These are phyloP conservation scores for Gymnopus androsaceus DNA, from an alignment of 1,284 basidiomycete species.

Conservation along the genomic window DNA sequence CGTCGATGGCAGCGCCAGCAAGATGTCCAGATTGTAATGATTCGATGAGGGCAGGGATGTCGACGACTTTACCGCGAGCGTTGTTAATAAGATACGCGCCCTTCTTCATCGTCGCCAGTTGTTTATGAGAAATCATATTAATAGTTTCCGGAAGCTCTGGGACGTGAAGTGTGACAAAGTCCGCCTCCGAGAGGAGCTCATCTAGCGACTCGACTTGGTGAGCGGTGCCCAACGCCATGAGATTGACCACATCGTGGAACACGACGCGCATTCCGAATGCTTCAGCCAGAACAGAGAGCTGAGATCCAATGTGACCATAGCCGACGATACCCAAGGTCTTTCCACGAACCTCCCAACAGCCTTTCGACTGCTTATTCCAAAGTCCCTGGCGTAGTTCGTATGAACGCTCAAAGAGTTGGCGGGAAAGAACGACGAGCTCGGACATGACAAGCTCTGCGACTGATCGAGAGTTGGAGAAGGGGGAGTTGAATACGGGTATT, in stretches of 20 bases:
- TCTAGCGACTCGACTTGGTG: conserved; percentile 85
- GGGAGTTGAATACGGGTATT: conserved; percentile 99
- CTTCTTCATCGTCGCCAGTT: conserved; percentile 92
- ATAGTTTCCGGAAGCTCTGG: conserved; percentile 96
- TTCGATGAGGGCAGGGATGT: conserved; percentile 88
- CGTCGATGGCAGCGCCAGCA: conserved; percentile 94
- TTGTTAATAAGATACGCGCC: conserved; percentile 98
- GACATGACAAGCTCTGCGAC: conserved; percentile 98
- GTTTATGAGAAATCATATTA: conserved; percentile 83
- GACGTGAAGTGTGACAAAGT: conserved; percentile 96
- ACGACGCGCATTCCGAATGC: conserved; percentile 95
- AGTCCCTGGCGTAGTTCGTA: conserved; percentile 86
- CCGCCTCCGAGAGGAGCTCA: conserved; percentile 78
- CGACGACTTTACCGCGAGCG: conserved; percentile 92
- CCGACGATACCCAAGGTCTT: conserved; percentile 98
- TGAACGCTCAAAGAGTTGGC: conserved; percentile 90
- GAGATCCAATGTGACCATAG: conserved; percentile 98
- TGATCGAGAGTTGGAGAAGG: conserved; percentile 99
- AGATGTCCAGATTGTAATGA: conserved; percentile 85
- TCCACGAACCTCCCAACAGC: conserved; percentile 97
- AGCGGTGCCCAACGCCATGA: conserved; percentile 97
- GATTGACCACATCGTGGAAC: conserved; percentile 94
- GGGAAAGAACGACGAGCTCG: conserved; percentile 92
- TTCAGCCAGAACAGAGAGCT: conserved; percentile 96
- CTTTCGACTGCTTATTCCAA: conserved; percentile 99